phyloP scores from a whole-genome alignment of 441 rosid genomes.

The Viola pubescens region DNA sequence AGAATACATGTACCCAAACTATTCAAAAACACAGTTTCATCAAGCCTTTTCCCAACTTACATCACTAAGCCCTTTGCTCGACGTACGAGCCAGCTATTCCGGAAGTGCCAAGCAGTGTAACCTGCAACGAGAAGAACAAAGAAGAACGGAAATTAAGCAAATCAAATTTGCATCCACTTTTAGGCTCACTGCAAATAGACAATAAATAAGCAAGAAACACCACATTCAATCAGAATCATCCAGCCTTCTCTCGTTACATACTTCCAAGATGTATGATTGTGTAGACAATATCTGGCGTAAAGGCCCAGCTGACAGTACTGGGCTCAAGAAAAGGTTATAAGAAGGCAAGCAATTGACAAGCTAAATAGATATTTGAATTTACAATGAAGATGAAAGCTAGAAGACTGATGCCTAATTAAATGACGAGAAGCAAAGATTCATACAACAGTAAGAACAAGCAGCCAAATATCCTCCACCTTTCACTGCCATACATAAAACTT shows the following conservation, averaged over 20 bases:
- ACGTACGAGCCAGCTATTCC: conserved; percentile 88
- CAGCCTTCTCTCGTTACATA: neutral
- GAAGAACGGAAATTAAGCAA: neutral
- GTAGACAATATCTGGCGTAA: too few species aligned
- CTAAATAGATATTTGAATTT: too few species aligned
- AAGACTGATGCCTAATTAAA: too few species aligned
- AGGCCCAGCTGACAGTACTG: too few species aligned
- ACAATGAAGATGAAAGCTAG: too few species aligned
- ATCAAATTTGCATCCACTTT: neutral
- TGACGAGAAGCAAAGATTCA: too few species aligned
- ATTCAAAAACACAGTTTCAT: conserved; percentile 12
- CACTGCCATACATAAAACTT: too few species aligned
- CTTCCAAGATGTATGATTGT: too few species aligned
- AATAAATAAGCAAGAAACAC: neutral
- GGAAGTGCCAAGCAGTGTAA: conserved; percentile 81
- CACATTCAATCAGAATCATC: neutral
- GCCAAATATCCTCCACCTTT: too few species aligned
- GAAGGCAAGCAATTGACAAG: too few species aligned
- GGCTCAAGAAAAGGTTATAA: too few species aligned
- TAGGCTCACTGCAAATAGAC: neutral
- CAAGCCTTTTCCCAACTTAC: conserved; percentile 1
- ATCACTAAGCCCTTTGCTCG: conserved; percentile 57
- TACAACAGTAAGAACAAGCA: too few species aligned
- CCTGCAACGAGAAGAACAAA: conserved; percentile 35
- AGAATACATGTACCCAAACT: conserved; percentile 13